Conservation (phyloP, 345 rosid genomes). For the Bruguiera gymnorhiza region DNA sequence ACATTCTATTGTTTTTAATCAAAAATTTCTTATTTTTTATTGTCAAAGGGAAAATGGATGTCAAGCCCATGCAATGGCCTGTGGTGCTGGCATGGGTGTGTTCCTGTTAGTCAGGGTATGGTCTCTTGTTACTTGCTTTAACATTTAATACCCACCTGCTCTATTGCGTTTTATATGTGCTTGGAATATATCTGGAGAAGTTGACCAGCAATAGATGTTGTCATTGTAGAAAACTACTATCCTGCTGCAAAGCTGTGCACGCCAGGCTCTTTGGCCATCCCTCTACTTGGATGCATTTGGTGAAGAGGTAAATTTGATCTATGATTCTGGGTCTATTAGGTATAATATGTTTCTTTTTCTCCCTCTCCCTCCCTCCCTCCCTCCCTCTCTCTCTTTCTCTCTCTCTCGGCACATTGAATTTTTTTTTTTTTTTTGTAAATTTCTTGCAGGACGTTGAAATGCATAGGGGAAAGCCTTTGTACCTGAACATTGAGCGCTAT, state of each 20-base stretch:
- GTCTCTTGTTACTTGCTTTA: slow-evolving; percentile 6
- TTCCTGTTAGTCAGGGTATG: slow-evolving; percentile 77
- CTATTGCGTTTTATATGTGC: slow-evolving; percentile 4
- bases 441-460: slow-evolving; percentile 63
- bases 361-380: too few relatives aligned
- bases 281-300: slow-evolving; percentile 92
- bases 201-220: slow-evolving; percentile 11
- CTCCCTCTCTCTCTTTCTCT: not conserved
- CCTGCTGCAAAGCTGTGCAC: slow-evolving; percentile 72
- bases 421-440: not conserved
- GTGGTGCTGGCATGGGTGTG: slow-evolving; percentile 87
- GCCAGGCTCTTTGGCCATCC: slow-evolving; percentile 89
- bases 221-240: slow-evolving; percentile 67
- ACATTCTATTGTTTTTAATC: not conserved
- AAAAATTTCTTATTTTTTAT: not conserved
- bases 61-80: slow-evolving; percentile 61
- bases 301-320: slow-evolving; percentile 65
- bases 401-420: not conserved
- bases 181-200: slow-evolving; percentile 1
- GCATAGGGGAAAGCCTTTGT: slow-evolving; percentile 81
- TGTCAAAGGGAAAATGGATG: slow-evolving; percentile 58
- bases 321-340: not conserved
- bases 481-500: slow-evolving; percentile 93
- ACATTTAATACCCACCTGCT: slow-evolving; percentile 2
- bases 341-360: not conserved